A percentile compares a stretch with the other conserved stretches of the same genome.
Conservation (phyloP, 805 yeast species). For the Myxozyma sirexii region DNA sequence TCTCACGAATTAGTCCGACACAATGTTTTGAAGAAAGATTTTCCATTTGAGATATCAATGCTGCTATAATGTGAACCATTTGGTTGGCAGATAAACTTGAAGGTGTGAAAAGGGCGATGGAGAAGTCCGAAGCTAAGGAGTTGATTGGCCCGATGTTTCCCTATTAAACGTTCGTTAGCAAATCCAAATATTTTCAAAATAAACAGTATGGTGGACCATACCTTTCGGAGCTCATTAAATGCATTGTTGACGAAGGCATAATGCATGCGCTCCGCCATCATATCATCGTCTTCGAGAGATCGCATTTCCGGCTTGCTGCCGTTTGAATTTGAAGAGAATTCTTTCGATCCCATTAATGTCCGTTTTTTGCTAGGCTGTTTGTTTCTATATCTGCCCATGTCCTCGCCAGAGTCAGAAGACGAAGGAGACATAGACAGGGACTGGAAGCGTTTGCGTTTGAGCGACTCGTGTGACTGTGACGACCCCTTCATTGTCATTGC, state of each 20-base stretch:
- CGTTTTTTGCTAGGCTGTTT: conserved; percentile 3
- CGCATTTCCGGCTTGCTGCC: background rate
- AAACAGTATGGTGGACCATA: too few relatives aligned
- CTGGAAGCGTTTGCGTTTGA: background rate
- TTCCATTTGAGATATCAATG: conserved; percentile 65
- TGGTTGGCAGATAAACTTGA: conserved; percentile 60
- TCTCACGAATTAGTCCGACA: conserved; percentile 57
- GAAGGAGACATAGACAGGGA: conserved; percentile 2
- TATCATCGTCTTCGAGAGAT: background rate
- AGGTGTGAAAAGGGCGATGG: conserved; percentile 53
- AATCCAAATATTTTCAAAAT: background rate
- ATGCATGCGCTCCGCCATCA: conserved; percentile 24
- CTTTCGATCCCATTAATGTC: background rate
- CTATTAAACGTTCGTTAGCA: conserved; percentile 41
- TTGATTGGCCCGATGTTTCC: conserved; percentile 60
- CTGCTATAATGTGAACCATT: conserved; percentile 57
- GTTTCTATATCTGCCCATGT: background rate
- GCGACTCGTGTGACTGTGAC: conserved; percentile 1
- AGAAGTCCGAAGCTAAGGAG: conserved; percentile 60
- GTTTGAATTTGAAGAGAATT: background rate
- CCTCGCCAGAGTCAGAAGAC: conserved; percentile 8
- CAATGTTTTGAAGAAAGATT: conserved; percentile 62
- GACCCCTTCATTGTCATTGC: conserved; percentile 3
- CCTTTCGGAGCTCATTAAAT: conserved; percentile 66
- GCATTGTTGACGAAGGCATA: conserved; percentile 62